Evolutionary conservation across 768 basidiomycete species (phyloP).

Genomic region (Suillus subaureus): DNA sequence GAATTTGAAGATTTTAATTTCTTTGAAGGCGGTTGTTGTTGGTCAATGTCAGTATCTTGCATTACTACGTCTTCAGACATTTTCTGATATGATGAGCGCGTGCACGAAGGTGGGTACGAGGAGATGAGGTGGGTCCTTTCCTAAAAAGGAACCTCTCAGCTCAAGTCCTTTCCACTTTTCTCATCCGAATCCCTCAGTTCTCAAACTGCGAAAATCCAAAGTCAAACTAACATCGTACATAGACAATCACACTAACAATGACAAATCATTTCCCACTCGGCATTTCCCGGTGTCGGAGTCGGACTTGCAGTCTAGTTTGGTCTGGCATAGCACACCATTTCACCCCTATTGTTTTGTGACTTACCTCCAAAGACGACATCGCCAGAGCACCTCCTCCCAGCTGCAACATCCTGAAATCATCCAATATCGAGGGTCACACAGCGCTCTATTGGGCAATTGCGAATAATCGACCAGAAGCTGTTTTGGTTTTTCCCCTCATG

Average conservation of each 20-base stretch:
- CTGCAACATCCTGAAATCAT: no score
- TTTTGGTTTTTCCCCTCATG: no score
- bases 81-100: background rate
- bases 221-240: background rate
- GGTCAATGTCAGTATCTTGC: slow-evolving; percentile 23
- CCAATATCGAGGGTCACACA: no score
- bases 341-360: no score
- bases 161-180: background rate
- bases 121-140: slow-evolving; percentile 29
- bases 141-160: slow-evolving; percentile 26
- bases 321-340: no score
- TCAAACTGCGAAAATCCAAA: background rate
- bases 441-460: no score
- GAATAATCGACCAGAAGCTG: no score
- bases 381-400: no score
- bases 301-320: no score
- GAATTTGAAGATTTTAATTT: slow-evolving; percentile 20
- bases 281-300: background rate
- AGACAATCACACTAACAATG: background rate
- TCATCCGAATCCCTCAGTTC: background rate
- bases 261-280: slow-evolving; percentile 1
- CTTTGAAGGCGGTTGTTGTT: slow-evolving; percentile 34
- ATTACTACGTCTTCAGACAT: slow-evolving; percentile 34
- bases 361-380: no score
- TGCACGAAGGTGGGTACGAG: slow-evolving; percentile 16